A percentile compares a stretch with the other conserved stretches of the same genome.
phyloP scores from a whole-genome alignment of 345 rosid genomes.

The Moringa oleifera region DNA sequence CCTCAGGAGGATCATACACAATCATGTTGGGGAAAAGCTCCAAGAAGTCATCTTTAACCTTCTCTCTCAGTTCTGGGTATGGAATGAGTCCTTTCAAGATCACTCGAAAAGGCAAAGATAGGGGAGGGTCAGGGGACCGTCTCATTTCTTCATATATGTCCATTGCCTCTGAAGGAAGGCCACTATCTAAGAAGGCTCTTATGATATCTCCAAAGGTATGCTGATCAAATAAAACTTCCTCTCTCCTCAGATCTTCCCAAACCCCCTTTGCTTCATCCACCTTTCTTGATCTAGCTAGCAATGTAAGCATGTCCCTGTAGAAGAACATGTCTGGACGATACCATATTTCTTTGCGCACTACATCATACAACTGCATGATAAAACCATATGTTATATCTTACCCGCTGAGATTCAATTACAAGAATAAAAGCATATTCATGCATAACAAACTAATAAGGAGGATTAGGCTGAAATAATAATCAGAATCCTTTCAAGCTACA shows the following conservation, averaged over 20 bases:
- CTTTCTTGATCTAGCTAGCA: conserved; percentile 82
- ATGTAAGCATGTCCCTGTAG: conserved; percentile 88
- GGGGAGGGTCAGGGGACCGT: conserved; percentile 75
- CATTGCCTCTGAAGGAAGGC: conserved; percentile 71
- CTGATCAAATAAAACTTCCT: conserved; percentile 81
- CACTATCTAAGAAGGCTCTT: conserved; percentile 62
- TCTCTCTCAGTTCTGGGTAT: conserved; percentile 77
- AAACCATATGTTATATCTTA: neutral
- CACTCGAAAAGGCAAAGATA: conserved; percentile 86
- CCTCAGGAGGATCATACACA: conserved; percentile 85
- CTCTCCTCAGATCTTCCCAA: conserved; percentile 78
- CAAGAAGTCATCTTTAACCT: conserved; percentile 79
- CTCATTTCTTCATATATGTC: conserved; percentile 80
- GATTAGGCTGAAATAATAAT: neutral
- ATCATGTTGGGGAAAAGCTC: conserved; percentile 86
- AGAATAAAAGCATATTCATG: no score
- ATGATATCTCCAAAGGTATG: conserved; percentile 85
- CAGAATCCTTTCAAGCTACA: neutral
- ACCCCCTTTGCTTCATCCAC: conserved; percentile 55
- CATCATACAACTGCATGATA: conserved; percentile 58
- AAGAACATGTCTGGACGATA: conserved; percentile 89
- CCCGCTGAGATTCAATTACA: no score
- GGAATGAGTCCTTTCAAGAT: conserved; percentile 82
- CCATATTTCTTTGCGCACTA: conserved; percentile 90
- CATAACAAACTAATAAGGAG: neutral